These are phyloP conservation scores for Geranium incanum DNA, from an alignment of 441 rosid species.

Conservation along the genomic window DNA sequence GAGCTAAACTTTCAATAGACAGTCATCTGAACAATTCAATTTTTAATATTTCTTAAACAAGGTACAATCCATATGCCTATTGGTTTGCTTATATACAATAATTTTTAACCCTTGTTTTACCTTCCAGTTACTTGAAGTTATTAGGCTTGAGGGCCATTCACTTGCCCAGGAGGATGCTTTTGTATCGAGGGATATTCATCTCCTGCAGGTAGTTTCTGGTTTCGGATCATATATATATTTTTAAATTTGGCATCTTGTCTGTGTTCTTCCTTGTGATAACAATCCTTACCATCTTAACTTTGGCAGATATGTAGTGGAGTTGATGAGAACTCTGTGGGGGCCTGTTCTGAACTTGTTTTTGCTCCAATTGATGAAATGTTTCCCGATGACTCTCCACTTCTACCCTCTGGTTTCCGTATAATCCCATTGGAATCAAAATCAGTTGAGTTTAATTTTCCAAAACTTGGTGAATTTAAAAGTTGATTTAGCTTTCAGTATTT, in stretches of 20 bases:
- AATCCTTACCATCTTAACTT: background rate
- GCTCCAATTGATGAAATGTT: conserved; percentile 97
- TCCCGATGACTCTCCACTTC: conserved; percentile 87
- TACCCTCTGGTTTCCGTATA: conserved; percentile 94
- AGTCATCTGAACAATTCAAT: too few relatives aligned
- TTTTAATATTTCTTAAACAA: too few relatives aligned
- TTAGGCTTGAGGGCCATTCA: conserved; percentile 91
- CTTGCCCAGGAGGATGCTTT: conserved; percentile 85
- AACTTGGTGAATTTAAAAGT: background rate
- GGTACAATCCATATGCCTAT: too few relatives aligned
- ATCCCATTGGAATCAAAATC: conserved; percentile 84
- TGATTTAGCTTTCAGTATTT: too few relatives aligned
- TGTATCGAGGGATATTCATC: conserved; percentile 82
- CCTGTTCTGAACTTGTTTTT: conserved; percentile 85
- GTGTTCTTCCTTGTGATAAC: background rate
- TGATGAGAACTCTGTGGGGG: conserved; percentile 85
- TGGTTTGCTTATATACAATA: too few relatives aligned
- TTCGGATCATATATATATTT: background rate
- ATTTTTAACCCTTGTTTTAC: conserved; percentile 15
- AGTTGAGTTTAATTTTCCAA: conserved; percentile 32
- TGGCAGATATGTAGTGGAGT: conserved; percentile 83
- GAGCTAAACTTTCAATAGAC: too few relatives aligned
- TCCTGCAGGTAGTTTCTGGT: conserved; percentile 58
- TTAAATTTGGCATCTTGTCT: background rate
- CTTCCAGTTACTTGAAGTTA: conserved; percentile 77